phyloP scores from a whole-genome alignment of 2,329 filamentous ascomycete genomes.

The Fusarium udum region DNA sequence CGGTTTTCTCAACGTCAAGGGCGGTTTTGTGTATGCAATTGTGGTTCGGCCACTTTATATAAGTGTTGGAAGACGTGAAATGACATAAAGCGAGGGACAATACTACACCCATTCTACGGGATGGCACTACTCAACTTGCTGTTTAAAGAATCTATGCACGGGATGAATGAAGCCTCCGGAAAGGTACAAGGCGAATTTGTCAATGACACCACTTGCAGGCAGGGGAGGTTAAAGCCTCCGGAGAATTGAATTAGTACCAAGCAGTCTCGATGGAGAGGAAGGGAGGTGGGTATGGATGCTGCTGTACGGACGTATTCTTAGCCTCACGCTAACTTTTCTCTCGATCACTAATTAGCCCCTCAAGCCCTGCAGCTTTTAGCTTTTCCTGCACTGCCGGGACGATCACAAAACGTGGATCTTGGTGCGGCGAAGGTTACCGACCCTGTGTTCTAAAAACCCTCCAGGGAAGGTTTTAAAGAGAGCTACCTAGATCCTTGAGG shows the following conservation, averaged over 20 bases:
- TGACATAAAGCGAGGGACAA: background rate
- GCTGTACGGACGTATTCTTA: background rate
- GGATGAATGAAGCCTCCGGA: too few relatives aligned
- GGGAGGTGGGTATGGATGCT: background rate
- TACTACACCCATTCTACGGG: too few relatives aligned
- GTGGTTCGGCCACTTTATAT: background rate
- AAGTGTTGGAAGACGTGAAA: too few relatives aligned
- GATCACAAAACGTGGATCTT: background rate
- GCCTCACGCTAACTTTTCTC: background rate
- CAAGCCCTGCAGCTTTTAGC: background rate
- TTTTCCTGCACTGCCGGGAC: too few relatives aligned
- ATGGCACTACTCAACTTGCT: background rate
- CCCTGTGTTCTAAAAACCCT: background rate
- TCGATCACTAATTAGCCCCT: background rate
- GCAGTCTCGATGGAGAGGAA: rapidly evolving
- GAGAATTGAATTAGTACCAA: background rate
- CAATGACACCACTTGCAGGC: background rate
- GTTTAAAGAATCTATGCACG: background rate
- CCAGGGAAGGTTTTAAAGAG: background rate
- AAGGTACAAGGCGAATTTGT: rapidly evolving
- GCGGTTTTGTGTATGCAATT: background rate
- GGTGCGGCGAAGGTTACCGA: background rate
- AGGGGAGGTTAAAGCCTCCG: background rate
- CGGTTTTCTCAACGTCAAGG: background rate
- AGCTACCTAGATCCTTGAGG: rapidly evolving